phyloP scores from a whole-genome alignment of 768 basidiomycete species.

The Hirschioporus abietinus region DNA sequence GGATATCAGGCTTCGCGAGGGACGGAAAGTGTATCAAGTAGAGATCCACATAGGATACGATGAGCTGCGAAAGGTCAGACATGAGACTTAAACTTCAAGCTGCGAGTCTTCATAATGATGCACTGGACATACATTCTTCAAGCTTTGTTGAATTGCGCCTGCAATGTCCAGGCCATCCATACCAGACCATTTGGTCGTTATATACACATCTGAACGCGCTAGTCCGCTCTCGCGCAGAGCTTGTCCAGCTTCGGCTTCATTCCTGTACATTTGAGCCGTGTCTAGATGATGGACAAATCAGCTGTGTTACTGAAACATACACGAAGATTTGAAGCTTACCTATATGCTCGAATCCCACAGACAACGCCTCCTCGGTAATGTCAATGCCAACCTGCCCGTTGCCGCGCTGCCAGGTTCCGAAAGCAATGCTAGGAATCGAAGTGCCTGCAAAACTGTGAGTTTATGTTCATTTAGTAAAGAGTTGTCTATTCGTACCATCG shows the following conservation, averaged over 20 bases:
- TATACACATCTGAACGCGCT: conserved; percentile 47
- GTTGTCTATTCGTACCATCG: conserved; percentile 37
- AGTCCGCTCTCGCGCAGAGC: conserved; percentile 49
- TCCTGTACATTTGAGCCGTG: conserved; percentile 57
- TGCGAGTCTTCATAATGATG: neutral
- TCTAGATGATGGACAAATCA: conserved; percentile 29
- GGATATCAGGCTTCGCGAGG: conserved; percentile 51
- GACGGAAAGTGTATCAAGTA: conserved; percentile 64
- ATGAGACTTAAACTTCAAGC: too few relatives aligned
- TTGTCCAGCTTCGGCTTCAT: conserved; percentile 51
- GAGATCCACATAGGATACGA: conserved; percentile 59
- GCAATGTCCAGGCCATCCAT: conserved; percentile 43
- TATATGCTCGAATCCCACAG: conserved; percentile 56
- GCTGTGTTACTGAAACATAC: neutral
- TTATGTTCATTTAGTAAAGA: neutral
- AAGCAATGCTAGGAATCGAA: conserved; percentile 45
- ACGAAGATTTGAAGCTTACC: conserved; percentile 32
- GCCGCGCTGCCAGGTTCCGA: conserved; percentile 61
- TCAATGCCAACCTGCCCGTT: conserved; percentile 46
- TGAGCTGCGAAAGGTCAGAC: conserved; percentile 37
- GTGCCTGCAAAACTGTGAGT: neutral
- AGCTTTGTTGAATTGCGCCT: conserved; percentile 50
- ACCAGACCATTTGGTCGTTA: conserved; percentile 65
- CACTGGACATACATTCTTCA: conserved; percentile 41
- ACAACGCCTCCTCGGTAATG: conserved; percentile 58